Conservation (phyloP, 768 basidiomycete genomes). For the Leccinum truebloodii region DNA sequence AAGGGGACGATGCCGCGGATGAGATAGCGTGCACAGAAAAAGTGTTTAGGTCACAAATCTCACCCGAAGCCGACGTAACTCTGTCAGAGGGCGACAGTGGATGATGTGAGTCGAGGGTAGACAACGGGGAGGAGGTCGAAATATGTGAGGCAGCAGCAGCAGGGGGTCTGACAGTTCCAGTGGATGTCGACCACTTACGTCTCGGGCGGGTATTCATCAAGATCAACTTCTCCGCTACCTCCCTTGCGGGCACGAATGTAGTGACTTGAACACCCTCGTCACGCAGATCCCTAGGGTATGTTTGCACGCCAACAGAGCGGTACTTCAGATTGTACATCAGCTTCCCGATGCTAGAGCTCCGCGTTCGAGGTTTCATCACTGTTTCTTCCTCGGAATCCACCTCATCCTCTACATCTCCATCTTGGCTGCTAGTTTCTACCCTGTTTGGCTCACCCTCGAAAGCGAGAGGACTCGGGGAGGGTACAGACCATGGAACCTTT, state of each 20-base stretch:
- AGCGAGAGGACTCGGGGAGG: constrained; percentile 38
- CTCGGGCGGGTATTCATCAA: constrained; percentile 21
- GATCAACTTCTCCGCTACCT: constrained; percentile 25
- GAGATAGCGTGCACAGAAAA: constrained; percentile 48
- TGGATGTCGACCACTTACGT: constrained; percentile 22
- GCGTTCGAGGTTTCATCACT: constrained; percentile 35
- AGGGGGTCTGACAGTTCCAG: constrained; percentile 4
- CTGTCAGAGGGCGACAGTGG: constrained; percentile 21
- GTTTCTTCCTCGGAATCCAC: constrained; percentile 53
- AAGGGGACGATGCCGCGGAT: constrained; percentile 53
- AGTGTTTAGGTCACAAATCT: constrained; percentile 9
- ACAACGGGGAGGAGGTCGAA: constrained; percentile 5
- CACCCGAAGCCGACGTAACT: constrained; percentile 7
- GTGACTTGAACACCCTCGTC: constrained; percentile 63
- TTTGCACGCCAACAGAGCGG: constrained; percentile 71
- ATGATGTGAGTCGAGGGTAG: constrained; percentile 17
- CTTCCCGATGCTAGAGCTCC: constrained; percentile 32
- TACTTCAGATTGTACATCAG: constrained; percentile 44
- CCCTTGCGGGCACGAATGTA: constrained; percentile 14
- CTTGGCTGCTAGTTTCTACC: constrained; percentile 70
- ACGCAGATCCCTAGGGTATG: constrained; percentile 52
- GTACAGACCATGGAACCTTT: constrained; percentile 53
- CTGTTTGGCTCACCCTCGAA: constrained; percentile 33
- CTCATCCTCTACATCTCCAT: constrained; percentile 82
- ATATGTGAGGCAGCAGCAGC: constrained; percentile 1